phyloP scores from a whole-genome alignment of 1,139 yeast genomes.

The Nakaseomyces glabratus region DNA sequence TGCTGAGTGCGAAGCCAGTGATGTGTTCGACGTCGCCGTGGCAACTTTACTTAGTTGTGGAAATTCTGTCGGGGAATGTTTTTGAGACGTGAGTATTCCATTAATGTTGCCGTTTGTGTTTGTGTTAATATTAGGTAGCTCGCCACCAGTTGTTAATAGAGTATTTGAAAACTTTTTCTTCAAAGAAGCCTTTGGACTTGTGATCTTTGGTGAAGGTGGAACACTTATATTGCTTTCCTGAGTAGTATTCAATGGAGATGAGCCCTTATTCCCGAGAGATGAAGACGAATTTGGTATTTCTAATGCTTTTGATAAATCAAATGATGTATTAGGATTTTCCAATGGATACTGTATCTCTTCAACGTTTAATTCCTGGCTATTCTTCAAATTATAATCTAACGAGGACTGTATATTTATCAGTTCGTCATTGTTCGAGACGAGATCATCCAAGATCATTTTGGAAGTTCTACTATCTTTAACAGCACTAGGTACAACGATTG shows the following conservation, averaged over 20 bases:
- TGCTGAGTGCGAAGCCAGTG: neutral
- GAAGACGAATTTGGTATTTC: conserved; percentile 20
- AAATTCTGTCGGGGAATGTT: neutral
- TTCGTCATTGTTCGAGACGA: conserved; percentile 4
- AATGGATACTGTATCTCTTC: conserved; percentile 3
- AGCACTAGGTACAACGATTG: conserved; percentile 3
- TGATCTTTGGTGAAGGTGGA: conserved; percentile 7
- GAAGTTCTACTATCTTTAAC: conserved; percentile 1
- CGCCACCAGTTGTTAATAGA: conserved; percentile 8
- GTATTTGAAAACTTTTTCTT: conserved; percentile 16
- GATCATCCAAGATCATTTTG: conserved; percentile 4
- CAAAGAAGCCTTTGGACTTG: conserved; percentile 15
- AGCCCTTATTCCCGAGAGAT: conserved; percentile 1
- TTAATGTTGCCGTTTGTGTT: conserved; percentile 2
- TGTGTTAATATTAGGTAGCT: conserved; percentile 8
- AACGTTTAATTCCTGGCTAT: neutral
- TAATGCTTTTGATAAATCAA: conserved; percentile 29
- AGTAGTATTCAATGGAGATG: conserved; percentile 1
- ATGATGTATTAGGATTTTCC: conserved; percentile 16
- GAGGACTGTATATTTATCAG: neutral
- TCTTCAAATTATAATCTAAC: conserved; percentile 1
- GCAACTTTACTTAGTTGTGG: neutral
- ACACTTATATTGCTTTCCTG: conserved; percentile 3
- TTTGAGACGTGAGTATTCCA: neutral
- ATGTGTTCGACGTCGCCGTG: neutral